phyloP scores from a whole-genome alignment of 1,284 basidiomycete genomes.

The Gomphus bonarii region DNA sequence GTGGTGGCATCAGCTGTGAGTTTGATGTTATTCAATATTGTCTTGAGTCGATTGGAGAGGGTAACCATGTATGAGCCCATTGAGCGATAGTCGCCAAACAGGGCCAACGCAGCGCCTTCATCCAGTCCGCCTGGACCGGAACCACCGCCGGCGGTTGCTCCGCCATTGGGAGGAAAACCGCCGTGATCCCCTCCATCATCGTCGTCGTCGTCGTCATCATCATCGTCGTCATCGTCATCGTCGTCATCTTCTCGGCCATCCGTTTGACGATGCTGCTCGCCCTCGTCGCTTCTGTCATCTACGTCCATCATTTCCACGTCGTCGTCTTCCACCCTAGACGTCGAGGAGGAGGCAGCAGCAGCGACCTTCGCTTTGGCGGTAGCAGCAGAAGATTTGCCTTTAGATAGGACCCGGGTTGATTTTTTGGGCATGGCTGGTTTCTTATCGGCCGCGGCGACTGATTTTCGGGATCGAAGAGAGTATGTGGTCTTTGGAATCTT shows the following conservation, averaged over 20 bases:
- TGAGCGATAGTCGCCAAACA: constrained; percentile 76
- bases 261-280: constrained; percentile 9
- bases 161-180: constrained; percentile 23
- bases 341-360: constrained; percentile 36
- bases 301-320: constrained; percentile 70
- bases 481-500: constrained; percentile 49
- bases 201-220: constrained; percentile 28
- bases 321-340: constrained; percentile 54
- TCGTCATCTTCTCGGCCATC: constrained; percentile 13
- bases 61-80: constrained; percentile 88
- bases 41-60: constrained; percentile 78
- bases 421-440: constrained; percentile 57
- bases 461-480: constrained; percentile 53
- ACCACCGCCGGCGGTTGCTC: constrained; percentile 25
- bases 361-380: constrained; percentile 49
- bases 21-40: constrained; percentile 85
- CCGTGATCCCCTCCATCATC: constrained; percentile 33
- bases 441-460: constrained; percentile 21
- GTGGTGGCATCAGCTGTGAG: constrained; percentile 70
- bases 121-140: constrained; percentile 35
- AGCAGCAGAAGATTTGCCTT: constrained; percentile 41
- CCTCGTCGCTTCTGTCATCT: constrained; percentile 28
- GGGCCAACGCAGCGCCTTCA: constrained; percentile 67
- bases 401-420: constrained; percentile 29
- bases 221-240: constrained; percentile 33